Percentiles rank a stretch among this genome's conserved stretches.
These are phyloP conservation scores for Trebouxia sp. DNA, from an alignment of 139 green algal genomes.

Conservation along the genomic window DNA sequence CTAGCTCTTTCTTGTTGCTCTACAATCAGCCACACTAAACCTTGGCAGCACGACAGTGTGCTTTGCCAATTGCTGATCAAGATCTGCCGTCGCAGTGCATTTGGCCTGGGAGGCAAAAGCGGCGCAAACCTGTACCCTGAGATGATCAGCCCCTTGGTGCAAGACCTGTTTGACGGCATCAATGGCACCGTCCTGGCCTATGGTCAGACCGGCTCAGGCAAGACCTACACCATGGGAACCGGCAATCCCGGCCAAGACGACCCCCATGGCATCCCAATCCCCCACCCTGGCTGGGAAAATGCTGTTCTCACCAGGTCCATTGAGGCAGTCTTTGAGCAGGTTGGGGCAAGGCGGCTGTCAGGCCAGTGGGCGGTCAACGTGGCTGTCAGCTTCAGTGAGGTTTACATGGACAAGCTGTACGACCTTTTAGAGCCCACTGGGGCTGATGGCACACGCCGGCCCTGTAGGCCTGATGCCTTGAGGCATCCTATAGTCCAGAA, in stretches of 20 bases:
- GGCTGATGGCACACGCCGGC: neutral
- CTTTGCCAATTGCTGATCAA: too few species aligned
- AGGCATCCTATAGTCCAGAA: neutral
- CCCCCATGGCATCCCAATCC: neutral
- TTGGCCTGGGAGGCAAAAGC: constrained; percentile 9
- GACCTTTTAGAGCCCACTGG: constrained; percentile 4
- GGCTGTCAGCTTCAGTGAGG: constrained; percentile 20
- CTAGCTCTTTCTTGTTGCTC: neutral
- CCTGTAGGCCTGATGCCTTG: neutral
- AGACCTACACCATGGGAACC: constrained; percentile 91
- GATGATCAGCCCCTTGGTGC: constrained; percentile 17
- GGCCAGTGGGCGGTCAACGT: constrained; percentile 9
- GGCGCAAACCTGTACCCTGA: constrained; percentile 8
- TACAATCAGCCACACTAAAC: neutral
- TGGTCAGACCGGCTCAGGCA: constrained; percentile 70
- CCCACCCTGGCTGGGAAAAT: too few species aligned
- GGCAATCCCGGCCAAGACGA: constrained; percentile 22
- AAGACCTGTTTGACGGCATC: constrained; percentile 18
- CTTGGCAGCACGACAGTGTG: too few species aligned
- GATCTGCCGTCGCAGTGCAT: too few species aligned
- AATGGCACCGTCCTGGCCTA: constrained; percentile 62
- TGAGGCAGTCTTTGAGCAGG: constrained; percentile 20
- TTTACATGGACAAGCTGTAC: constrained; percentile 25
- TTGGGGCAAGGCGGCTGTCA: neutral
- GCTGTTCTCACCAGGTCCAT: constrained; percentile 4